phyloP scores from a whole-genome alignment of 495 filamentous ascomycete genomes.

The Penicillium verhagenii region DNA sequence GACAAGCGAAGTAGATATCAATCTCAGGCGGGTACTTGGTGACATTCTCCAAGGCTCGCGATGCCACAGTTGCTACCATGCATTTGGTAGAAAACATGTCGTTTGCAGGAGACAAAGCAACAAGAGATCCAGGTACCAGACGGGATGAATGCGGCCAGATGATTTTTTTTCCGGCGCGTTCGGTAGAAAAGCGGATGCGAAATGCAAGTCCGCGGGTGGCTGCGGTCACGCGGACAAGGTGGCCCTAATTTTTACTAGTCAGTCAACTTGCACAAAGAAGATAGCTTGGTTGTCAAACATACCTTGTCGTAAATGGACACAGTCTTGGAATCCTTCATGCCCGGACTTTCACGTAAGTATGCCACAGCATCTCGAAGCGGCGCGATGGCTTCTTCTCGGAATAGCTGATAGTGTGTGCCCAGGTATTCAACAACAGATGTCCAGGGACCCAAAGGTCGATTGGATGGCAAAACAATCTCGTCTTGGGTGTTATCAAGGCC shows the following conservation, averaged over 20 bases:
- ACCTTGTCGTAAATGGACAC: constrained; percentile 77
- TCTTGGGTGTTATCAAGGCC: constrained; percentile 18
- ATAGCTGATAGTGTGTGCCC: constrained; percentile 60
- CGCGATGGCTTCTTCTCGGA: constrained; percentile 63
- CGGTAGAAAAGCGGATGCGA: constrained; percentile 69
- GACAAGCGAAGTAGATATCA: constrained; percentile 68
- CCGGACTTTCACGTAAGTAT: constrained; percentile 40
- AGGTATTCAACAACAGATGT: constrained; percentile 54
- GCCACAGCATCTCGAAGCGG: constrained; percentile 59
- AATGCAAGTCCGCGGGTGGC: constrained; percentile 60
- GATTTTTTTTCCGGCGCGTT: constrained; percentile 64
- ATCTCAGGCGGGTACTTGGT: constrained; percentile 67
- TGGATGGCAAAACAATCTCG: constrained; percentile 31
- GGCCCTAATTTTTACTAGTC: constrained; percentile 49
- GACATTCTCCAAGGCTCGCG: constrained; percentile 61
- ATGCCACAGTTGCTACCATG: constrained; percentile 70
- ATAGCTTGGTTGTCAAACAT: neutral
- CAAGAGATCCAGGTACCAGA: constrained; percentile 64
- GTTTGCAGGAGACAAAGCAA: constrained; percentile 63
- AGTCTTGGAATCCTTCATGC: constrained; percentile 51
- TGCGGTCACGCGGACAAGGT: constrained; percentile 62
- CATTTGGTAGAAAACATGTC: constrained; percentile 68
- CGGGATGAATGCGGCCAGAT: constrained; percentile 76
- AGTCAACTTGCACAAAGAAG: neutral
- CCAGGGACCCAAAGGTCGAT: constrained; percentile 46